Percentiles rank a stretch among this genome's conserved stretches.
These are phyloP conservation scores for Albifimbria verrucaria DNA, from an alignment of 2,329 filamentous ascomycete species.

Conservation along the genomic window DNA sequence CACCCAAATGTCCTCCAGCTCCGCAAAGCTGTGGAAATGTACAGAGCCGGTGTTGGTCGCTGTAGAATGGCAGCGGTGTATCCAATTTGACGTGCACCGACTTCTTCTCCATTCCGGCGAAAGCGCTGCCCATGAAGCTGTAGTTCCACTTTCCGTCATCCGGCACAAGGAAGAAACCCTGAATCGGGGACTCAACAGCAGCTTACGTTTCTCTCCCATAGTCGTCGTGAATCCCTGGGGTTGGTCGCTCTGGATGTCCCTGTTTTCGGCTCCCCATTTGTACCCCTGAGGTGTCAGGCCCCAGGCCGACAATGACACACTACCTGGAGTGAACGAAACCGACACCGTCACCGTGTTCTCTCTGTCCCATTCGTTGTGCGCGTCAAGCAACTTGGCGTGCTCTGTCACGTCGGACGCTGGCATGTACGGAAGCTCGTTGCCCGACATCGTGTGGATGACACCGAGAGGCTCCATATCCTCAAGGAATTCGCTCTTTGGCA, in stretches of 20 bases:
- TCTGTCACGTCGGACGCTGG: conserved; percentile 91
- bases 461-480: conserved; percentile 84
- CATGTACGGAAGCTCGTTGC: conserved; percentile 96
- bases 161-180: conserved; percentile 95
- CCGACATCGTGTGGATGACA: conserved; percentile 91
- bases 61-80: conserved; percentile 86
- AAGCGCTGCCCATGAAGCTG: conserved; percentile 92
- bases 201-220: conserved; percentile 94
- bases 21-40: conserved; percentile 96
- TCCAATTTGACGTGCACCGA: conserved; percentile 89
- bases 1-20: conserved; percentile 95
- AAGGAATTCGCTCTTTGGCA: conserved; percentile 91
- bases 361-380: conserved; percentile 64
- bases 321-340: conserved; percentile 94
- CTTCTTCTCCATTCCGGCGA: conserved; percentile 86
- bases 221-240: conserved; percentile 87
- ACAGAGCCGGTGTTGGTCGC: conserved; percentile 85
- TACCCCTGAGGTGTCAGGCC: conserved; percentile 87
- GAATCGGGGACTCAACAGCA: conserved; percentile 89
- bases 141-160: conserved; percentile 94
- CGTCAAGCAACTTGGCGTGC: conserved; percentile 84
- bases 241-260: conserved; percentile 86
- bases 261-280: conserved; percentile 97
- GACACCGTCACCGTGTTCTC: conserved; percentile 92
- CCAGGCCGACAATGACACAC: conserved; percentile 92